These are phyloP conservation scores for Neonothopanus nambi DNA, from an alignment of 1,284 basidiomycete species.

Conservation along the genomic window DNA sequence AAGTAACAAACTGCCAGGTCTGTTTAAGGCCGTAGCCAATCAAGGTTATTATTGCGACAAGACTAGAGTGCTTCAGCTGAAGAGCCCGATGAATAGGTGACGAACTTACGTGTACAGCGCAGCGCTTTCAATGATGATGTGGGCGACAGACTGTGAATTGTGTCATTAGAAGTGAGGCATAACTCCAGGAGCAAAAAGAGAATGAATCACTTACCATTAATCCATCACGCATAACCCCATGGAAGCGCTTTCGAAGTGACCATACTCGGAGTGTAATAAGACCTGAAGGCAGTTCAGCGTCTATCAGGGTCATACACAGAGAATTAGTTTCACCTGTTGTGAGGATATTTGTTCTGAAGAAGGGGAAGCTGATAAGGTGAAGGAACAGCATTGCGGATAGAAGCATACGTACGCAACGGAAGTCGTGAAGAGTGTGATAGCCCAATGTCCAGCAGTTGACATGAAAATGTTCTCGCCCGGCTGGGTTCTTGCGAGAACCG, in stretches of 20 bases:
- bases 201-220: neutral
- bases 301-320: no score
- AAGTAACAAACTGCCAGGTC: constrained; percentile 10
- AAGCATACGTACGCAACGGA: constrained; percentile 7
- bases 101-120: constrained; percentile 4
- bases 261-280: no score
- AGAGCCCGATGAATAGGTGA: neutral
- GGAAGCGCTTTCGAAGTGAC: no score
- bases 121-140: constrained; percentile 13
- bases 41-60: constrained; percentile 4
- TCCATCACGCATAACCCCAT: neutral
- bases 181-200: no score
- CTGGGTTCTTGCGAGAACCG: constrained; percentile 3
- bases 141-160: constrained; percentile 1
- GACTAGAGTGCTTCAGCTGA: neutral
- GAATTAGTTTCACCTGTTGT: neutral
- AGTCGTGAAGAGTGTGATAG: constrained; percentile 5
- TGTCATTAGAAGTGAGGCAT: no score
- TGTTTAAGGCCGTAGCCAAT: constrained; percentile 3
- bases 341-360: constrained; percentile 5
- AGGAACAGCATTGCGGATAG: neutral
- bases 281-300: no score
- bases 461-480: constrained; percentile 8
- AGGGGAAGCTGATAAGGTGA: neutral
- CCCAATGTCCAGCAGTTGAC: constrained; percentile 10